Evolutionary conservation across 2,329 filamentous ascomycete species (phyloP).

Genomic region (Botrytis paeoniae): DNA sequence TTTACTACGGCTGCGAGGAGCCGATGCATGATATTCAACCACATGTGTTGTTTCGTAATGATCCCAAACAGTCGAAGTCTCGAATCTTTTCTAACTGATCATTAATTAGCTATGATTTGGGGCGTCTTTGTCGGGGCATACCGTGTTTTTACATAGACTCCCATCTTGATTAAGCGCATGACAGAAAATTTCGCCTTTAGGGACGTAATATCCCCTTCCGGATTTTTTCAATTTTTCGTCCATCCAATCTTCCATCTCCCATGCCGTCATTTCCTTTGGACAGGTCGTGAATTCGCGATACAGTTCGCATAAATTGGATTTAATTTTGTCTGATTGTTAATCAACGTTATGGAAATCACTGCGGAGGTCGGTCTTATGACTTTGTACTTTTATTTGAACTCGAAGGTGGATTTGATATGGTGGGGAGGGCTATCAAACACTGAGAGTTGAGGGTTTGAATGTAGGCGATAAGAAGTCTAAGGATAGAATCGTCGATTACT

Average conservation of each 20-base stretch:
- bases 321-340: neutral
- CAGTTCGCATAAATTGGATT: neutral
- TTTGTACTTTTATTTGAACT: neutral
- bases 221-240: neutral
- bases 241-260: neutral
- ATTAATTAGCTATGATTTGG: neutral
- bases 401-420: neutral
- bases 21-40: neutral
- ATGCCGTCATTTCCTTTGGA: neutral
- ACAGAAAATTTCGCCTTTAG: neutral
- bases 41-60: neutral
- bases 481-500: neutral
- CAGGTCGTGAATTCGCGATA: neutral
- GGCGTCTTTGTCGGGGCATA: neutral
- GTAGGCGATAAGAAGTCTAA: neutral
- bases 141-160: neutral
- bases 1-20: neutral
- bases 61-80: fast-evolving
- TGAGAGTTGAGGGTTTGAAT: neutral
- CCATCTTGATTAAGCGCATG: neutral
- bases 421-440: neutral
- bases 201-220: neutral
- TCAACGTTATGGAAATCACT: neutral
- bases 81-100: neutral
- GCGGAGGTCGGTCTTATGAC: neutral